phyloP scores from a whole-genome alignment of 1,284 basidiomycete species.

The Ustilago shanxiensis region DNA sequence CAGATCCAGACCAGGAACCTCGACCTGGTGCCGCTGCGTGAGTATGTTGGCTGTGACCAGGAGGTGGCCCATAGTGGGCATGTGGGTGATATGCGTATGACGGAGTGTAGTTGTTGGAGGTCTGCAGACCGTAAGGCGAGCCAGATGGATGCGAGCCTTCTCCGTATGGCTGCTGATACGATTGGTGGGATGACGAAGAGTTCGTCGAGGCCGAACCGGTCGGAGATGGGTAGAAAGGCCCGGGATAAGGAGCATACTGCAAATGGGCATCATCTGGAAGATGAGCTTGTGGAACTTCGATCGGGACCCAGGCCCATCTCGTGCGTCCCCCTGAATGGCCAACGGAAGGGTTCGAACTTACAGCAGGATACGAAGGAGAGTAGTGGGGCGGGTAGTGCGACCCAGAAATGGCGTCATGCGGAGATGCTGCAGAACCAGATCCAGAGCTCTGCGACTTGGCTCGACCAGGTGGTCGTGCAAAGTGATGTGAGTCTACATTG shows the following conservation, averaged over 20 bases:
- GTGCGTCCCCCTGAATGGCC: constrained; percentile 34
- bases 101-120: constrained; percentile 18
- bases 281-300: constrained; percentile 46
- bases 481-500: constrained; percentile 18
- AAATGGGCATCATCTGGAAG: constrained; percentile 31
- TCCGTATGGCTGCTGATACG: constrained; percentile 23
- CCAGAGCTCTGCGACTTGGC: constrained; percentile 36
- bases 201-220: constrained; percentile 15
- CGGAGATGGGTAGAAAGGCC: constrained; percentile 20
- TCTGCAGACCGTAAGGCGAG: constrained; percentile 18
- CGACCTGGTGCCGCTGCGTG: constrained; percentile 13
- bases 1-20: constrained; percentile 13
- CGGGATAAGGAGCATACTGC: constrained; percentile 36
- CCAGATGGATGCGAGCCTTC: constrained; percentile 11
- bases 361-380: constrained; percentile 27
- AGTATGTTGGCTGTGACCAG: constrained; percentile 18
- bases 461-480: constrained; percentile 18
- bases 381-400: constrained; percentile 26
- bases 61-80: constrained; percentile 21
- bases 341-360: constrained; percentile 24
- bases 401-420: constrained; percentile 19
- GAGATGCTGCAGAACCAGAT: constrained; percentile 11
- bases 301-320: constrained; percentile 54
- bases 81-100: constrained; percentile 26
- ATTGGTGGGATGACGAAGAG: constrained; percentile 18